phyloP scores from a whole-genome alignment of 495 filamentous ascomycete genomes.

The Neurospora pannonica region DNA sequence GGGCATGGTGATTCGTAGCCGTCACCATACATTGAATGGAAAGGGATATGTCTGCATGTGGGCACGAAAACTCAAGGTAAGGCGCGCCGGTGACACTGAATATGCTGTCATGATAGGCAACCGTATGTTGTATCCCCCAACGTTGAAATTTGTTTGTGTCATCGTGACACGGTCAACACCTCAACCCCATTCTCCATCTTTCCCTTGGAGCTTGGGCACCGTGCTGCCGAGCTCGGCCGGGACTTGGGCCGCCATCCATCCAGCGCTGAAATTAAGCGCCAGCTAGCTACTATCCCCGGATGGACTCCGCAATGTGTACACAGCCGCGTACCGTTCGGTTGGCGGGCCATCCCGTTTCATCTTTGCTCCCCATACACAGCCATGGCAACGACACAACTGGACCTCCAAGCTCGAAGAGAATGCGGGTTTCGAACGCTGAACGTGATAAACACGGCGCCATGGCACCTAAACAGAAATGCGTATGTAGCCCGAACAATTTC shows the following conservation, averaged over 20 bases:
- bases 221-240: not conserved
- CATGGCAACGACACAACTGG: not conserved
- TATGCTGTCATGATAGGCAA: not conserved
- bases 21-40: not conserved
- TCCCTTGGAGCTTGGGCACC: not conserved
- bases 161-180: not conserved
- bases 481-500: not conserved
- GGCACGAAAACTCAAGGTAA: not conserved
- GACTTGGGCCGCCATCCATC: not conserved
- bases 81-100: not conserved
- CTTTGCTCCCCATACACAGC: not conserved
- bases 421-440: not conserved
- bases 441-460: not conserved
- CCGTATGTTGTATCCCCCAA: not conserved
- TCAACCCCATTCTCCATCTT: not conserved
- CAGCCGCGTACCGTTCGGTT: not conserved
- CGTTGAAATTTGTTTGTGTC: not conserved
- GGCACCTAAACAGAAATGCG: not conserved
- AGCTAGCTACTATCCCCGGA: not conserved
- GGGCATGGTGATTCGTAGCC: not conserved
- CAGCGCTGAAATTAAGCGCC: not conserved
- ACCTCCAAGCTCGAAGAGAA: not conserved
- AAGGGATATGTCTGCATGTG: not conserved
- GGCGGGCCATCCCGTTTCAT: slow-evolving; percentile 5
- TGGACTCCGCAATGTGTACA: not conserved